Conservation (phyloP, 179 eudicot genomes). For the Vitellaria paradoxa region DNA sequence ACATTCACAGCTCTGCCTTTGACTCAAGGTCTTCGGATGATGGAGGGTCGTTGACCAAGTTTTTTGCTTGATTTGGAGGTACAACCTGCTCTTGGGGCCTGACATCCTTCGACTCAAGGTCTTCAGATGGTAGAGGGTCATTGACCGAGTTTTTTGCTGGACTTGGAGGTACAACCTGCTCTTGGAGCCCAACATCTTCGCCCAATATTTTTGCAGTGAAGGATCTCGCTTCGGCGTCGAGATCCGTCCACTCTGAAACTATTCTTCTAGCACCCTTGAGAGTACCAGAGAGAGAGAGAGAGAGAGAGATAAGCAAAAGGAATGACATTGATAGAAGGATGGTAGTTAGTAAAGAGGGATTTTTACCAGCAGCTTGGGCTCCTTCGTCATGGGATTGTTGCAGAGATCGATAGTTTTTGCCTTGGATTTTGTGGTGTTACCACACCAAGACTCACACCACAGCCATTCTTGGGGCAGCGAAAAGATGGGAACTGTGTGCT, state of each 20-base stretch:
- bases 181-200: constrained; percentile 52
- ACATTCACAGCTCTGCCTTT: constrained; percentile 25
- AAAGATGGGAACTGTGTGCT: constrained; percentile 90
- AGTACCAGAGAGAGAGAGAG: background rate
- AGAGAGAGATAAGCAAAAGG: background rate
- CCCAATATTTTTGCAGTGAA: constrained; percentile 76
- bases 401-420: constrained; percentile 97
- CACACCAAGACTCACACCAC: constrained; percentile 99
- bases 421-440: constrained; percentile 81
- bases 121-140: constrained; percentile 14
- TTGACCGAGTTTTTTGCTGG: constrained; percentile 8
- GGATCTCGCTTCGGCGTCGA: constrained; percentile 79
- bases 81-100: constrained; percentile 35
- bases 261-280: constrained; percentile 92
- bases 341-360: background rate
- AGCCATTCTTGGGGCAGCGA: constrained; percentile 99
- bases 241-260: constrained; percentile 84
- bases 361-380: constrained; percentile 92
- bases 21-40: constrained; percentile 27
- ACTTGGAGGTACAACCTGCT: constrained; percentile 28
- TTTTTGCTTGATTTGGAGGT: constrained; percentile 23
- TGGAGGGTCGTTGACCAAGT: background rate
- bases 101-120: constrained; percentile 32
- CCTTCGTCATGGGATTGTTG: constrained; percentile 99
- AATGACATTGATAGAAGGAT: background rate